Conservation (phyloP, 2,329 filamentous ascomycete genomes). For the Fonsecaea pedrosoi region DNA sequence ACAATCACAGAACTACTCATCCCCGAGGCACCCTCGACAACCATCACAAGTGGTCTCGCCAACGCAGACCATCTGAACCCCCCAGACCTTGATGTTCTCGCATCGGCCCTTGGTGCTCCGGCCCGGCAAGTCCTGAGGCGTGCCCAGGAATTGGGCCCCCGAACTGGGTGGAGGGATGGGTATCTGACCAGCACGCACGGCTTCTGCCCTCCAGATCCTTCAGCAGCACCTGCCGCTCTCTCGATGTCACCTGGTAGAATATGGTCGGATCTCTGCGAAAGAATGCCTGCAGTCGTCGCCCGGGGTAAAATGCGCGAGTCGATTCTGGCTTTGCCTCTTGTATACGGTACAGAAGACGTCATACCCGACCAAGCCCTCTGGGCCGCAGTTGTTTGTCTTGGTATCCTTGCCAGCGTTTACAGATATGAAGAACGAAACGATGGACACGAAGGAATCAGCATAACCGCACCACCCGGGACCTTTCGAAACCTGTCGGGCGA, state of each 20-base stretch:
- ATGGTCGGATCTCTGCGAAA: slow-evolving; percentile 30
- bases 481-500: slow-evolving; percentile 26
- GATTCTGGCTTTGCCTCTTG: slow-evolving; percentile 24
- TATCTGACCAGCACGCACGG: slow-evolving; percentile 28
- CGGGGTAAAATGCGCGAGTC: slow-evolving; percentile 30
- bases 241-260: slow-evolving; percentile 29
- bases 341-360: slow-evolving; percentile 26
- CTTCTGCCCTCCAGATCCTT: slow-evolving; percentile 32
- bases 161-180: slow-evolving; percentile 32
- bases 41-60: slow-evolving; percentile 23
- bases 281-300: slow-evolving; percentile 29
- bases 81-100: slow-evolving; percentile 27
- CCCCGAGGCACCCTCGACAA: slow-evolving; percentile 23
- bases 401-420: slow-evolving; percentile 32
- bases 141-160: slow-evolving; percentile 25
- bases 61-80: slow-evolving; percentile 31
- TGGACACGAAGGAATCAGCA: slow-evolving; percentile 31
- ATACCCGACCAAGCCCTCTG: slow-evolving; percentile 30
- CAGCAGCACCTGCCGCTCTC: slow-evolving; percentile 23
- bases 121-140: slow-evolving; percentile 30
- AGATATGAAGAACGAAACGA: slow-evolving; percentile 31
- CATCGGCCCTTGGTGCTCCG: slow-evolving; percentile 28
- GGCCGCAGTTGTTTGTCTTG: slow-evolving; percentile 30
- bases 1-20: slow-evolving; percentile 28
- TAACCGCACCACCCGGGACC: slow-evolving; percentile 24